phyloP scores from a whole-genome alignment of 305 asterid genomes.

The Solanum hybrid region DNA sequence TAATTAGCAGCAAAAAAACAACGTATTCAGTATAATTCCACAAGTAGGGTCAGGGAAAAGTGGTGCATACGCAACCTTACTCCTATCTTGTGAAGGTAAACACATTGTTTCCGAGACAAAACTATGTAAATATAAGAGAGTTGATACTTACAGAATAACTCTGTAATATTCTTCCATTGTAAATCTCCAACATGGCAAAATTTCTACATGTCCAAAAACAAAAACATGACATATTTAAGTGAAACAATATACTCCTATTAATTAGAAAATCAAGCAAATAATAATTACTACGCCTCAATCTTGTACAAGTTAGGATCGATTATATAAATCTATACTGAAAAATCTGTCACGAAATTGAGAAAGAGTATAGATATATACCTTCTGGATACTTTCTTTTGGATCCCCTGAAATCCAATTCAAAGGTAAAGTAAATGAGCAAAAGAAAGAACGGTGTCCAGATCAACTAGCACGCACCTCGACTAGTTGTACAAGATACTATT shows the following conservation, averaged over 20 bases:
- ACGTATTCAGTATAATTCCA: neutral
- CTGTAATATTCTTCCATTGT: slow-evolving; percentile 42
- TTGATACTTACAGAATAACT: slow-evolving; percentile 29
- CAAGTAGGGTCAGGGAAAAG: neutral
- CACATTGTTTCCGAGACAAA: neutral
- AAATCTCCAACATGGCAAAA: slow-evolving; percentile 41
- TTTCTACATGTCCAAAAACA: slow-evolving; percentile 15
- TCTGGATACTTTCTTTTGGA: slow-evolving; percentile 44
- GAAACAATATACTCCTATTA: neutral
- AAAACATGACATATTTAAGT: neutral
- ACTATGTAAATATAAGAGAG: neutral
- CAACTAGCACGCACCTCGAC: neutral
- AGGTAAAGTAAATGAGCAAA: neutral
- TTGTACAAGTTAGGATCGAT: neutral
- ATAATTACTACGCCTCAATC: neutral
- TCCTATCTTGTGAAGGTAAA: neutral
- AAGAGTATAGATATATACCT: slow-evolving; percentile 16
- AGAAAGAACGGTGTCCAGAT: neutral
- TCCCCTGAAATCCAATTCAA: slow-evolving; percentile 30
- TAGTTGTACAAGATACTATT: accelerated
- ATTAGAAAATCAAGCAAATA: neutral
- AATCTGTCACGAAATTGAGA: neutral
- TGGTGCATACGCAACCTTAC: neutral
- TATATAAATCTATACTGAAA: neutral
- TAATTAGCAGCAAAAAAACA: neutral